Base-by-base conservation (phyloP, 306 rosid genomes). In the Acacia crassicarpa region DNA sequence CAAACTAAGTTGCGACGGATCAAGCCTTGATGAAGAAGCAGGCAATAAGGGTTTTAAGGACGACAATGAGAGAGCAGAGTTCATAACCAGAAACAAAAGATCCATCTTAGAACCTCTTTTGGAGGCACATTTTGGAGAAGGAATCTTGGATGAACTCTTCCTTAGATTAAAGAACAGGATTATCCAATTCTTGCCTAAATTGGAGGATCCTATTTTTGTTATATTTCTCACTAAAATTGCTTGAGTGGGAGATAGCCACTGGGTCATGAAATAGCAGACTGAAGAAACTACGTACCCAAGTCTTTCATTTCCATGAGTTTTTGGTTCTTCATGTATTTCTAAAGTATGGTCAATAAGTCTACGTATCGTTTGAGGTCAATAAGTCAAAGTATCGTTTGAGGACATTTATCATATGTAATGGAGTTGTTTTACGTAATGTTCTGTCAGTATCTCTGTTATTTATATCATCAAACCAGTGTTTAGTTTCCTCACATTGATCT, bases 71-170 rank as follows among this genome's bases (percentile, higher is more conserved):
- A 79, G 85, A 27, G 88, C 2, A 6, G 74, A 67, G 17, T 77
- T 17, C 4, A 35, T 82, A 0, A 77, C 89, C 63, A 82, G 51
- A 40, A 33, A 25, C 78, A 23, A 73, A 13, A 82, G 91, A 43
- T 85, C 90, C 0, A 86, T 81, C 38, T 74, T 61, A 1, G 95
- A 91, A 61, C 85, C 92, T 33, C 74, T 87, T 79, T 51, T 91
- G 25, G 78, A 56, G 16, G 27, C 51, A 27, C 84, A 75, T n/a
- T 87, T 89, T 75, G 90, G 90, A 22, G 88, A 86, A 62, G 76
- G 8, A 67, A 25, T 81, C 33, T 79, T 89, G 56, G 88, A 91
- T 33, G 85, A 87, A 6, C 41, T 91, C 12, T 91, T 87, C 51
- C 1, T 25, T 1, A 78, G 86, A 74, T 84, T 78, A 65, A 56